These are phyloP conservation scores for Fusarium ambrosium DNA, from an alignment of 2,329 filamentous ascomycete species.

Conservation along the genomic window DNA sequence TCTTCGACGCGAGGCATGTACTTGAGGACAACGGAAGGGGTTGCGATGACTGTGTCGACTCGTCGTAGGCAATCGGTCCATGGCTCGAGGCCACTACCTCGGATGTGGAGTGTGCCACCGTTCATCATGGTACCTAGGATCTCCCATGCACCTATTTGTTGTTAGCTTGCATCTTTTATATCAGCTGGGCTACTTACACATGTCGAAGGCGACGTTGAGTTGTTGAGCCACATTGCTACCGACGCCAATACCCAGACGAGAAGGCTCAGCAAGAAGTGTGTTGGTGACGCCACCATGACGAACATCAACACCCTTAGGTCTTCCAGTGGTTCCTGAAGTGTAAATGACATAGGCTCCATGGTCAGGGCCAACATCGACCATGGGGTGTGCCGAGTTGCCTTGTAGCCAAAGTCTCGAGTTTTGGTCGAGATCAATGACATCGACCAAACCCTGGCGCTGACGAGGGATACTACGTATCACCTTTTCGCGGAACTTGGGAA, in stretches of 20 bases:
- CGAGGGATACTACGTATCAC: constrained; percentile 26
- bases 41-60: constrained; percentile 33
- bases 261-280: constrained; percentile 30
- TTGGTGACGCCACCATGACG: constrained; percentile 33
- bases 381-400: constrained; percentile 23
- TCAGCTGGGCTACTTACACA: constrained; percentile 22
- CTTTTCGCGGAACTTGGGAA: constrained; percentile 36
- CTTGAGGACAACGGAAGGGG: constrained; percentile 32
- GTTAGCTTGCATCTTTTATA: neutral
- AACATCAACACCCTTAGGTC: constrained; percentile 37
- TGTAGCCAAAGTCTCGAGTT: constrained; percentile 19
- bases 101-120: constrained; percentile 34
- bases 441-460: constrained; percentile 9
- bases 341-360: constrained; percentile 39
- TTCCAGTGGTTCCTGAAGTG: constrained; percentile 33
- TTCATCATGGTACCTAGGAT: constrained; percentile 38
- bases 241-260: constrained; percentile 23
- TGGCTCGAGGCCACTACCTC: constrained; percentile 28
- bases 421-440: constrained; percentile 27
- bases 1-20: constrained; percentile 28
- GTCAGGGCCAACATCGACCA: constrained; percentile 19
- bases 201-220: constrained; percentile 35
- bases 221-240: constrained; percentile 36
- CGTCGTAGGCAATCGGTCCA: constrained; percentile 35
- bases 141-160: constrained; percentile 29